Percentiles rank a stretch among this genome's conserved stretches.
Conservation (phyloP, 768 basidiomycete genomes). For the Naganishia onofrii region DNA sequence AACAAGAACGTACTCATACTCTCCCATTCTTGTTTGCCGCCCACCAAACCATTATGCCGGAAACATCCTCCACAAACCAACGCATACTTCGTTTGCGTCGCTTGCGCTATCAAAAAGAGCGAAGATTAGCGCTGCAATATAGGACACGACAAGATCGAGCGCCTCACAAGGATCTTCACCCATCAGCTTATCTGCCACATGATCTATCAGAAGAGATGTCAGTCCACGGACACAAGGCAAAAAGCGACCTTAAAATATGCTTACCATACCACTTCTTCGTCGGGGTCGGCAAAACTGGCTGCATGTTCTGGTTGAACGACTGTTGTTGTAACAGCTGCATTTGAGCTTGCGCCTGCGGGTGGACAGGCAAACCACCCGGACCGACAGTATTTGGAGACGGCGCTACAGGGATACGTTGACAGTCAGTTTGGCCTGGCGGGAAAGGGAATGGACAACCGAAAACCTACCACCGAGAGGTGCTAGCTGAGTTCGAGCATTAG, state of each 20-base stretch:
- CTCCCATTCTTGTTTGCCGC: constrained; percentile 50
- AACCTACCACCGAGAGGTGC: constrained; percentile 15
- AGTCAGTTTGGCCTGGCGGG: neutral
- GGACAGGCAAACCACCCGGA: constrained; percentile 20
- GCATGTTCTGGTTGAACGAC: constrained; percentile 35
- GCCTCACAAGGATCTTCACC: constrained; percentile 49
- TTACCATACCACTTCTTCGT: constrained; percentile 50
- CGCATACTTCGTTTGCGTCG: constrained; percentile 47
- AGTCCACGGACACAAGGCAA: neutral
- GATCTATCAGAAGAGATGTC: constrained; percentile 36
- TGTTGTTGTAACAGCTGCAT: constrained; percentile 38
- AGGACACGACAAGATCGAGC: too few relatives aligned
- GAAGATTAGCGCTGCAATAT: too few relatives aligned
- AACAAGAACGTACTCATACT: constrained; percentile 50
- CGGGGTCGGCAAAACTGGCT: constrained; percentile 49
- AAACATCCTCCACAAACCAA: constrained; percentile 51
- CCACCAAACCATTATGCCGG: constrained; percentile 50
- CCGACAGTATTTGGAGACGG: neutral
- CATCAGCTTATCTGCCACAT: constrained; percentile 33
- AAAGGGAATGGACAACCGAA: neutral
- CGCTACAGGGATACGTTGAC: neutral
- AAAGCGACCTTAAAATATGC: neutral
- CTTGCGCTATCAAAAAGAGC: constrained; percentile 39
- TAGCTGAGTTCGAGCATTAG: neutral
- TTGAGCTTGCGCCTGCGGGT: constrained; percentile 40